These are phyloP conservation scores for Pythium chondricola DNA, from an alignment of 352 stramenopile species.

Conservation along the genomic window DNA sequence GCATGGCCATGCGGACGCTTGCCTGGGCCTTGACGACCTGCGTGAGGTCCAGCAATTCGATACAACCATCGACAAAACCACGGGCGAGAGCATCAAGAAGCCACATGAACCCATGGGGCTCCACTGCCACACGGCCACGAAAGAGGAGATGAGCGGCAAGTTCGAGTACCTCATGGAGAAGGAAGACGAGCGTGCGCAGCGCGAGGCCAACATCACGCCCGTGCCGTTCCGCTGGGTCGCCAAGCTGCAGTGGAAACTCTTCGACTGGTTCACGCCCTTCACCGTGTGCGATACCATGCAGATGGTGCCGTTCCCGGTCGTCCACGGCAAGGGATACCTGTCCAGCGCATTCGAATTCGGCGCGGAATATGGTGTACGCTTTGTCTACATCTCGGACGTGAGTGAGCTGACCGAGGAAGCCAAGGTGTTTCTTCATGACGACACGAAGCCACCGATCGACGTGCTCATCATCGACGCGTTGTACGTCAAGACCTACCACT, in stretches of 20 bases:
- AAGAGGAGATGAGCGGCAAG: constrained; percentile 50
- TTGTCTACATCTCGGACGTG: constrained; percentile 89
- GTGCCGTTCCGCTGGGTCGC: constrained; percentile 73
- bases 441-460: constrained; percentile 50
- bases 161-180: constrained; percentile 79
- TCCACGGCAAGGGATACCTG: constrained; percentile 74
- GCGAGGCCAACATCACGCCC: constrained; percentile 11
- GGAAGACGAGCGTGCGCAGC: constrained; percentile 7
- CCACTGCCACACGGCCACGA: constrained; percentile 54
- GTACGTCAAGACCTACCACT: constrained; percentile 67
- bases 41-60: constrained; percentile 69
- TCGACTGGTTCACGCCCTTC: constrained; percentile 50
- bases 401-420: constrained; percentile 66
- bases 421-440: constrained; percentile 47
- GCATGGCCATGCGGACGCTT: constrained; percentile 81
- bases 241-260: constrained; percentile 59
- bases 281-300: constrained; percentile 31
- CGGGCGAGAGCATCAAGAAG: constrained; percentile 58
- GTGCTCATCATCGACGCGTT: constrained; percentile 81
- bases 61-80: constrained; percentile 42
- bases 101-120: constrained; percentile 43
- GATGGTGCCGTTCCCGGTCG: constrained; percentile 69
- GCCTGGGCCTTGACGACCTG: constrained; percentile 79
- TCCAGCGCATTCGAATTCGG: constrained; percentile 83
- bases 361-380: constrained; percentile 44